Conservation (phyloP, 352 stramenopile genomes). For the Pythium insidiosum region DNA sequence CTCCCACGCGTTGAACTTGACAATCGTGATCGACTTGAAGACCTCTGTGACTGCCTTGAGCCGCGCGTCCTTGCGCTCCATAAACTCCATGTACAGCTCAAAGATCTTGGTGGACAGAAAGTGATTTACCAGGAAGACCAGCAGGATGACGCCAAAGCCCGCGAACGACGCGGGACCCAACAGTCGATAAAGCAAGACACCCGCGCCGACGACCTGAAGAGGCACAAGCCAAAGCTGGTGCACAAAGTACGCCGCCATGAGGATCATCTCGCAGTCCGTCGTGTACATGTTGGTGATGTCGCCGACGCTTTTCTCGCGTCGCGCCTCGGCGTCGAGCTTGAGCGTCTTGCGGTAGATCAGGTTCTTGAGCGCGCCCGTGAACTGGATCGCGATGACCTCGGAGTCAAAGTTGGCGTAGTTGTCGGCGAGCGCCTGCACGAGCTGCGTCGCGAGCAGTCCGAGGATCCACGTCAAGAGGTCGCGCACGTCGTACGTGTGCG, state of each 20-base stretch:
- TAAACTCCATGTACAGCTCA: constrained; percentile 14
- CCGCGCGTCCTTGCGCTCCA: constrained; percentile 34
- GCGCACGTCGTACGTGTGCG: constrained; percentile 10
- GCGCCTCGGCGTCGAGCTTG: constrained; percentile 23
- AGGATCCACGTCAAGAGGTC: constrained; percentile 20
- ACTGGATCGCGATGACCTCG: constrained; percentile 35
- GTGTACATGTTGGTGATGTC: constrained; percentile 51
- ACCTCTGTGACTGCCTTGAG: constrained; percentile 54
- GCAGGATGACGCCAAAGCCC: constrained; percentile 28
- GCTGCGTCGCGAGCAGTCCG: constrained; percentile 26
- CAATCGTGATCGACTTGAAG: constrained; percentile 77
- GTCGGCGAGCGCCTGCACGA: constrained; percentile 32
- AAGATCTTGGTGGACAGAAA: constrained; percentile 26
- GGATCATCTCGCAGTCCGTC: constrained; percentile 24
- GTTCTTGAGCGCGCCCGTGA: constrained; percentile 35
- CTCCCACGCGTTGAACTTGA: constrained; percentile 94
- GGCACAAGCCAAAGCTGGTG: constrained; percentile 61
- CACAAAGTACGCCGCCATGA: constrained; percentile 23
- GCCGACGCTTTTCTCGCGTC: constrained; percentile 28
- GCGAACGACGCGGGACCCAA: constrained; percentile 27
- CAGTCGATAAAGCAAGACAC: constrained; percentile 36
- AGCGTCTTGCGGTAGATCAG: constrained; percentile 38
- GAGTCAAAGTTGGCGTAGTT: constrained; percentile 29
- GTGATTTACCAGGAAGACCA: constrained; percentile 27
- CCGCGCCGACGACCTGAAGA: constrained; percentile 31